Evolutionary conservation across 139 green algal species (phyloP).

Genomic region (Pleodorina starrii): DNA sequence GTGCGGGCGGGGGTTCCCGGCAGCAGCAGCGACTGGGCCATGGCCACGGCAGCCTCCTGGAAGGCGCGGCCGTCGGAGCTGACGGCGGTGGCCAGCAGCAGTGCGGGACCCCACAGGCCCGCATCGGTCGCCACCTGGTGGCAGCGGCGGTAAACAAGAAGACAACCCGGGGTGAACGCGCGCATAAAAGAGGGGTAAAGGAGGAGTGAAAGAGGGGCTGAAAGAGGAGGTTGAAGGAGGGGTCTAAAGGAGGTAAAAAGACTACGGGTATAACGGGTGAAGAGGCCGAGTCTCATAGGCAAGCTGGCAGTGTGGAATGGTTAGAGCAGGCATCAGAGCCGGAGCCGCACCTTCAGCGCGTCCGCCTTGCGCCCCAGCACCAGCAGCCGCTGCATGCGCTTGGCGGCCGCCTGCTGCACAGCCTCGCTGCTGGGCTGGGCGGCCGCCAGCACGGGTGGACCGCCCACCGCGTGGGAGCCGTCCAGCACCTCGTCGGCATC

Average conservation of each 20-base stretch:
- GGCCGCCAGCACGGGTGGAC: constrained; percentile 21
- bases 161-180: not conserved
- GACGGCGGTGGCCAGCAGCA: constrained; percentile 76
- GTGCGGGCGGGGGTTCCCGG: constrained; percentile 78
- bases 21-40: constrained; percentile 45
- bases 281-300: no score
- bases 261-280: no score
- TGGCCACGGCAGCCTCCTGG: constrained; percentile 23
- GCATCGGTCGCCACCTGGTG: constrained; percentile 39
- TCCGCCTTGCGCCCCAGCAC: constrained; percentile 63
- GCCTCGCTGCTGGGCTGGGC: not conserved
- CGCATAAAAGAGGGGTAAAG: no score
- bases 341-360: constrained; percentile 56
- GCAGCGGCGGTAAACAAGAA: no score
- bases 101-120: constrained; percentile 77
- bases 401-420: constrained; percentile 35
- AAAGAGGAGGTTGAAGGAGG: no score
- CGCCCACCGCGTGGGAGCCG: not conserved
- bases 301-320: no score
- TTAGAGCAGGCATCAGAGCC: not conserved
- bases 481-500: not conserved
- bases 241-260: no score
- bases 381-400: constrained; percentile 74
- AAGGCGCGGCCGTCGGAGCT: constrained; percentile 32
- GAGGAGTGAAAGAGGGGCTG: no score